Evolutionary conservation across 345 rosid genomes (phyloP).

Genomic region (Acer campestre): DNA sequence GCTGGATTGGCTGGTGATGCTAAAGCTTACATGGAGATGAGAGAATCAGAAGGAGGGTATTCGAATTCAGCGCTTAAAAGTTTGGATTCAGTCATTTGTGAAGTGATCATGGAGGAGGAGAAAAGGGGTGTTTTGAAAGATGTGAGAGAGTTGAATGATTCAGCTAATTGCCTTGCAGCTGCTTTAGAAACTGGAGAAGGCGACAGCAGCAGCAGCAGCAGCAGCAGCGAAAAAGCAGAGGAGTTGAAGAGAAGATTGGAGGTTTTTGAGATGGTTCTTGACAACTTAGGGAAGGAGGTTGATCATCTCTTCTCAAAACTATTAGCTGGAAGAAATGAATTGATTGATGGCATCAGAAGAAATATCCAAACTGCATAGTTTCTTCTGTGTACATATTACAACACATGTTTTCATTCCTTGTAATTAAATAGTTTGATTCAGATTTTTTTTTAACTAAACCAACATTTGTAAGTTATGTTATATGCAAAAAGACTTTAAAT

Average conservation of each 20-base stretch:
- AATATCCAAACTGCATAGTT: background rate
- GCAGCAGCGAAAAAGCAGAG: constrained; percentile 27
- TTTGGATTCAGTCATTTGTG: constrained; percentile 31
- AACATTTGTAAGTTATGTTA: background rate
- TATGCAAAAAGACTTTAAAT: background rate
- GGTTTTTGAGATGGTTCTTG: constrained; percentile 43
- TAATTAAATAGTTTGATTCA: constrained; percentile 1
- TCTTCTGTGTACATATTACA: background rate
- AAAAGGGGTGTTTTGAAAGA: constrained; percentile 40
- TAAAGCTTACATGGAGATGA: constrained; percentile 39
- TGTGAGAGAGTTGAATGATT: constrained; percentile 50
- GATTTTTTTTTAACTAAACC: background rate
- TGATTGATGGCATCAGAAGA: constrained; percentile 41
- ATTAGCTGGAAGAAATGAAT: constrained; percentile 49
- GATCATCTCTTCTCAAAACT: constrained; percentile 49
- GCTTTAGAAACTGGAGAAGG: constrained; percentile 28
- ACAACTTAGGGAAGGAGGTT: constrained; percentile 42
- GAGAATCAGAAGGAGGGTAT: constrained; percentile 22
- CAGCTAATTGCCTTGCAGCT: constrained; percentile 40
- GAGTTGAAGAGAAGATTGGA: constrained; percentile 44
- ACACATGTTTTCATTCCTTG: background rate
- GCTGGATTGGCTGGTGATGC: constrained; percentile 50
- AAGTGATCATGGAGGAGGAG: constrained; percentile 21
- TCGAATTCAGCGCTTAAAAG: constrained; percentile 25
- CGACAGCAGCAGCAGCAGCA: constrained; percentile 21